phyloP scores from a whole-genome alignment of 257 asterid genomes.

The Solanum pennellii region DNA sequence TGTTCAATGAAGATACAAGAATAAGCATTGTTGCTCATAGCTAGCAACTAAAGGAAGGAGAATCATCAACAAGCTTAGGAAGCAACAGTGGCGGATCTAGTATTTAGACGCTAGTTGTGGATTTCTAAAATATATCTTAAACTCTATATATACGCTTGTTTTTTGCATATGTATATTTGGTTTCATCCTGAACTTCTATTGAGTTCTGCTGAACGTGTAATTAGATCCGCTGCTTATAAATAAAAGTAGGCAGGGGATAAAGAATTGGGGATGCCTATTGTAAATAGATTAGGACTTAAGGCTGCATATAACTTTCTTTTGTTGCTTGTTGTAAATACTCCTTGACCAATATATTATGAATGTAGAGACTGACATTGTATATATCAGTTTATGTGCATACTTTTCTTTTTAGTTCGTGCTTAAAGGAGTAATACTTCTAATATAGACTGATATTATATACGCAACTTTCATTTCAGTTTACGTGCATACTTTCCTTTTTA shows the following conservation, averaged over 20 bases:
- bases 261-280: slow-evolving; percentile 20
- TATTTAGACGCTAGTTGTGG: slow-evolving; percentile 16
- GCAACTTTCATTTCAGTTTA: no score
- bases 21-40: slow-evolving; percentile 22
- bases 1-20: background rate
- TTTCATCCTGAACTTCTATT: background rate
- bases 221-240: background rate
- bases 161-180: background rate
- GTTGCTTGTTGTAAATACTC: background rate
- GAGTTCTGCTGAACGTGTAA: background rate
- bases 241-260: slow-evolving; percentile 22
- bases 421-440: no score
- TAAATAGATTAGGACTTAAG: background rate
- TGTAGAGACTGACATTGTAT: background rate
- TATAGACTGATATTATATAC: no score
- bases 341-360: background rate
- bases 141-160: background rate
- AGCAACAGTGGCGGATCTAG: slow-evolving; percentile 11
- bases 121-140: background rate
- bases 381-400: background rate
- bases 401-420: background rate
- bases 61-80: background rate
- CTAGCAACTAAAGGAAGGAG: slow-evolving; percentile 1
- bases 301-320: background rate
- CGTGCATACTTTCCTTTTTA: background rate